Conservation (phyloP, 2,329 filamentous ascomycete species). For the Tolypocladium tropicale region DNA sequence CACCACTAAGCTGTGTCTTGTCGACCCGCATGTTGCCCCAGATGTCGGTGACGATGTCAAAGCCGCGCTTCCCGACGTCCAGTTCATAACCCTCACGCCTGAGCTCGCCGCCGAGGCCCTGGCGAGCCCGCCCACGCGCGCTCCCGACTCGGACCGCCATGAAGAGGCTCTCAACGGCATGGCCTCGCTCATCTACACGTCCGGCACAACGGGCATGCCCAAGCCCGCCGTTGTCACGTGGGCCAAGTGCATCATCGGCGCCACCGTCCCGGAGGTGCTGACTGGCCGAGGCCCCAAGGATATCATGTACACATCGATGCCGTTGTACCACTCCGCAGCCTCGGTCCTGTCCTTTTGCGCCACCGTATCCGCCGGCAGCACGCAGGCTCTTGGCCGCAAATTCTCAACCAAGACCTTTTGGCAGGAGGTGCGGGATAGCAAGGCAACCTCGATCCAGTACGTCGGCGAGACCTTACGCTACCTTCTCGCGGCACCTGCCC, state of each 20-base stretch:
- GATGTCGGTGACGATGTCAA: constrained; percentile 49
- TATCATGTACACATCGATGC: constrained; percentile 79
- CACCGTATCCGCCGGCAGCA: constrained; percentile 49
- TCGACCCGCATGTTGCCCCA: constrained; percentile 51
- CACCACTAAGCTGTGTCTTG: constrained; percentile 54
- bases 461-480: constrained; percentile 84
- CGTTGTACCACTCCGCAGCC: constrained; percentile 78
- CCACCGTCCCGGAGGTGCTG: constrained; percentile 27
- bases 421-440: constrained; percentile 58
- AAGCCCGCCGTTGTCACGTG: constrained; percentile 72
- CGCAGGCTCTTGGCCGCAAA: constrained; percentile 62
- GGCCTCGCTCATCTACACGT: constrained; percentile 73
- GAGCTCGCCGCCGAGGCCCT: constrained; percentile 45
- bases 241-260: constrained; percentile 49
- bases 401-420: constrained; percentile 74
- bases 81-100: constrained; percentile 51
- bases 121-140: constrained; percentile 40
- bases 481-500: constrained; percentile 56
- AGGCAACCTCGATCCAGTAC: constrained; percentile 73
- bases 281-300: constrained; percentile 51
- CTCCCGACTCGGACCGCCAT: constrained; percentile 45
- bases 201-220: constrained; percentile 74
- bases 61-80: constrained; percentile 35
- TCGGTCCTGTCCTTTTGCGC: constrained; percentile 57
- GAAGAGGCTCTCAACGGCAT: constrained; percentile 44